These are phyloP conservation scores for Oehlia diaphana DNA, from an alignment of 192 early-diverging fungal genomes.

Conservation along the genomic window DNA sequence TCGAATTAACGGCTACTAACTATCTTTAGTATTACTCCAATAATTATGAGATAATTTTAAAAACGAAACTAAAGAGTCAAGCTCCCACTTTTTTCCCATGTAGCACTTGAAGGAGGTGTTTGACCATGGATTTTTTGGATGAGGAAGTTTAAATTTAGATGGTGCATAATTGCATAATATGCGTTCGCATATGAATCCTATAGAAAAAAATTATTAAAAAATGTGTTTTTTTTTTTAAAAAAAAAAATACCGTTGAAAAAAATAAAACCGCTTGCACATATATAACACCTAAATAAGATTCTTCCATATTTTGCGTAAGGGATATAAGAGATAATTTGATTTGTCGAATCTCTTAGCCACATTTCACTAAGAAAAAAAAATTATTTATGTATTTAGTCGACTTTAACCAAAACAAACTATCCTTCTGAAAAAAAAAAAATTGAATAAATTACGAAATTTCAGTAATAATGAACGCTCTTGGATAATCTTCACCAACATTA, in stretches of 20 bases:
- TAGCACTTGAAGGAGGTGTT: slow-evolving; percentile 35
- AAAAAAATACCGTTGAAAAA: neutral
- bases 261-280: neutral
- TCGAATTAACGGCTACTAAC: slow-evolving; percentile 44
- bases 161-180: slow-evolving; percentile 58
- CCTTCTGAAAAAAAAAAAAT: no score
- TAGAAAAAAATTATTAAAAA: slow-evolving; percentile 3
- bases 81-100: slow-evolving; percentile 71
- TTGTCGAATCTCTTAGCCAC: slow-evolving; percentile 74
- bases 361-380: slow-evolving; percentile 44
- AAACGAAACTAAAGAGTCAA: slow-evolving; percentile 70
- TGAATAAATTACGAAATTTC: no score
- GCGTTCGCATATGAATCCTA: slow-evolving; percentile 66
- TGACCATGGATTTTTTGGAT: slow-evolving; percentile 36
- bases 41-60: slow-evolving; percentile 55
- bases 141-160: slow-evolving; percentile 36
- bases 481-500: neutral
- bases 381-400: neutral
- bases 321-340: slow-evolving; percentile 6
- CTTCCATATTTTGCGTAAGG: neutral
- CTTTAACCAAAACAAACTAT: no score
- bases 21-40: slow-evolving; percentile 54
- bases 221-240: neutral
- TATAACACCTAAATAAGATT: slow-evolving; percentile 1
- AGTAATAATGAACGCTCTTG: no score